Conservation (phyloP, 768 basidiomycete species). For the Paxillus ammoniavirescens region DNA sequence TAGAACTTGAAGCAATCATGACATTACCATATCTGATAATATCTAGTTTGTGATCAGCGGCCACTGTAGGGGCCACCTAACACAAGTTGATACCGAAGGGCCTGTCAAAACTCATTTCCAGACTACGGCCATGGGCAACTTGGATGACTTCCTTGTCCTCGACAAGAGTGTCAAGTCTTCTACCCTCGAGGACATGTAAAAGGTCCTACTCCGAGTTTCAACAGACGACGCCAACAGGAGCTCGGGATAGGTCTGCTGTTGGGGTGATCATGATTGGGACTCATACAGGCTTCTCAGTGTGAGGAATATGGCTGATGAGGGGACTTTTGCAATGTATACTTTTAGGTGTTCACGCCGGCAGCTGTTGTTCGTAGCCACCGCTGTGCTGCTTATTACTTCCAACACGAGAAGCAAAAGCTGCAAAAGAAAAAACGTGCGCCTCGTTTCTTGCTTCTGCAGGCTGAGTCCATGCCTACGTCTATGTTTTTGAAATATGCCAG, state of each 20-base stretch:
- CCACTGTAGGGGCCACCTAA: too few species aligned
- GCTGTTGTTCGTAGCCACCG: constrained; percentile 84
- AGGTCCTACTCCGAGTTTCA: constrained; percentile 16
- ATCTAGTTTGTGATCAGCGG: too few species aligned
- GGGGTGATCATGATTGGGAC: constrained; percentile 28
- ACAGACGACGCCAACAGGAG: constrained; percentile 22
- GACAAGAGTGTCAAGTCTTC: neutral
- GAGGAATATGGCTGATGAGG: neutral
- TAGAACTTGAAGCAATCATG: too few species aligned
- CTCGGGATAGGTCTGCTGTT: constrained; percentile 33
- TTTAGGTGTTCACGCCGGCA: constrained; percentile 85
- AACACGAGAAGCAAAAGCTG: constrained; percentile 77
- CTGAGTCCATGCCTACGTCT: neutral
- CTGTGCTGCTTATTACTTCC: constrained; percentile 86
- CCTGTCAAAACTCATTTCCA: constrained; percentile 24
- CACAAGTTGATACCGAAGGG: too few species aligned
- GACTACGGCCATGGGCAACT: constrained; percentile 14
- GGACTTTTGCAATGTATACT: neutral
- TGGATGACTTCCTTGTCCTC: constrained; percentile 1
- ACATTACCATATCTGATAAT: too few species aligned
- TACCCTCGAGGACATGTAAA: constrained; percentile 5
- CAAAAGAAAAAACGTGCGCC: constrained; percentile 71
- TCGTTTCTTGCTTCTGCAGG: neutral
- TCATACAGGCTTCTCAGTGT: neutral
- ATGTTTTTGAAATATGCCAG: constrained; percentile 36